Percentiles rank a stretch among this genome's conserved stretches.
These are phyloP conservation scores for Tolypocladium pustulatum DNA, from an alignment of 2,329 filamentous ascomycete species.

Conservation along the genomic window DNA sequence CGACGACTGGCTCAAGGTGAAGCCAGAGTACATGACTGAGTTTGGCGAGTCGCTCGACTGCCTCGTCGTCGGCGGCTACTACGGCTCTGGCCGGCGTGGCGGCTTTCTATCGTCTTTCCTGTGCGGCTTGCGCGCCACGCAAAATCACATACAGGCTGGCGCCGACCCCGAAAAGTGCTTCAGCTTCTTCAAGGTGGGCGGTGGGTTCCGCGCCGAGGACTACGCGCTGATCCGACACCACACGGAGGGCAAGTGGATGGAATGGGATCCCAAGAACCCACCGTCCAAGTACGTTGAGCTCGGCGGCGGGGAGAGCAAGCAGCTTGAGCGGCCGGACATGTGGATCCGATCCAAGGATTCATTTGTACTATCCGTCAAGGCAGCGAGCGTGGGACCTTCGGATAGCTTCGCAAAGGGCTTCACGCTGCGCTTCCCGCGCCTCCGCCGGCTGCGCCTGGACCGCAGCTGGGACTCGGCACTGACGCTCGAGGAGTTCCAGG, in stretches of 20 bases:
- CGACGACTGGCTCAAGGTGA: slow-evolving; percentile 97
- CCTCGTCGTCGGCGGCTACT: slow-evolving; percentile 84
- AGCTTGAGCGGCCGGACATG: slow-evolving; percentile 73
- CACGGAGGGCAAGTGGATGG: slow-evolving; percentile 84
- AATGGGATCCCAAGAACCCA: slow-evolving; percentile 70
- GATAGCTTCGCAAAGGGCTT: slow-evolving; percentile 67
- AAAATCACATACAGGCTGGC: slow-evolving; percentile 50
- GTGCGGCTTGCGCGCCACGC: slow-evolving; percentile 73
- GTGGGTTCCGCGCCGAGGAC: slow-evolving; percentile 76
- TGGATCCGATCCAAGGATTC: slow-evolving; percentile 91
- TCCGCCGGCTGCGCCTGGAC: slow-evolving; percentile 72
- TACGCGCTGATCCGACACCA: slow-evolving; percentile 73
- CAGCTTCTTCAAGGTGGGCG: slow-evolving; percentile 98
- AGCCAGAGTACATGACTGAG: slow-evolving; percentile 96
- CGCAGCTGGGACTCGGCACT: slow-evolving; percentile 75
- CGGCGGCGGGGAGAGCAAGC: slow-evolving; percentile 58
- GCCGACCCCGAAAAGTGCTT: slow-evolving; percentile 64
- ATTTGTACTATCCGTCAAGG: slow-evolving; percentile 80
- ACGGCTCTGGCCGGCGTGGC: slow-evolving; percentile 75
- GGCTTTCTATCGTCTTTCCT: slow-evolving; percentile 77
- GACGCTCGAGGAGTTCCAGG: slow-evolving; percentile 65
- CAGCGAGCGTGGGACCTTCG: slow-evolving; percentile 63
- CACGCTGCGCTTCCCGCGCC: slow-evolving; percentile 85
- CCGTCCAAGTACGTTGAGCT: slow-evolving; percentile 73
- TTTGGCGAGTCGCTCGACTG: slow-evolving; percentile 91